Conservation (phyloP, 2,329 filamentous ascomycete genomes). For the Pseudogymnoascus sp. region DNA sequence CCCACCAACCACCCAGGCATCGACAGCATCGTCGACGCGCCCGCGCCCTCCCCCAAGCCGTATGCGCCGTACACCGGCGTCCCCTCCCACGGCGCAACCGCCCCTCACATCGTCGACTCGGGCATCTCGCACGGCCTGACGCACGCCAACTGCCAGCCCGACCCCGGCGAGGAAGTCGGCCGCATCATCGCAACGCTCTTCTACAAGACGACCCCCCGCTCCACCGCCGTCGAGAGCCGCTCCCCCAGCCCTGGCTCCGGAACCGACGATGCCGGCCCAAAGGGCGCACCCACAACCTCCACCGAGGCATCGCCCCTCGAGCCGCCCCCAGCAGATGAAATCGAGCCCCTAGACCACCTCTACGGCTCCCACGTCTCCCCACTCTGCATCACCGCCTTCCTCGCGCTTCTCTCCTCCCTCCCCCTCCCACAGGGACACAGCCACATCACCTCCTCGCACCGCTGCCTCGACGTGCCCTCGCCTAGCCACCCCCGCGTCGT, state of each 20-base stretch:
- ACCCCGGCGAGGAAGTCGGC: constrained; percentile 38
- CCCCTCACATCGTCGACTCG: constrained; percentile 50
- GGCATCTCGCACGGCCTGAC: constrained; percentile 54
- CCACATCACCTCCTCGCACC: constrained; percentile 51
- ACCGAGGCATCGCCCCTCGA: constrained; percentile 53
- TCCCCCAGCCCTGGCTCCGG: constrained; percentile 25
- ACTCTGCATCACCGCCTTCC: constrained; percentile 56
- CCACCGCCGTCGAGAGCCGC: constrained; percentile 15
- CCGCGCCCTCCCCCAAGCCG: constrained; percentile 31
- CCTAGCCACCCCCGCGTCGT: constrained; percentile 53
- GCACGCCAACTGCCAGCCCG: constrained; percentile 53
- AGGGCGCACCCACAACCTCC: constrained; percentile 49
- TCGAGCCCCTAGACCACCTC: constrained; percentile 53
- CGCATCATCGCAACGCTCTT: constrained; percentile 55
- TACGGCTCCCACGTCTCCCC: constrained; percentile 59
- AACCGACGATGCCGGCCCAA: constrained; percentile 26
- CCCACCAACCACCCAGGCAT: constrained; percentile 52
- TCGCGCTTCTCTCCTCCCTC: constrained; percentile 57
- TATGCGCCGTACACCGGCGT: constrained; percentile 50
- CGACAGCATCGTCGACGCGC: constrained; percentile 53
- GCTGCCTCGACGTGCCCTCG: constrained; percentile 48
- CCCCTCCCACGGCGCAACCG: constrained; percentile 47
- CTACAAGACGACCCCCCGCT: constrained; percentile 43
- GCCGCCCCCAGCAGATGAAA: constrained; percentile 42
- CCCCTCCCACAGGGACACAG: constrained; percentile 42